Evolutionary conservation across 768 basidiomycete species (phyloP).

Genomic region (Lactarius tabidus): DNA sequence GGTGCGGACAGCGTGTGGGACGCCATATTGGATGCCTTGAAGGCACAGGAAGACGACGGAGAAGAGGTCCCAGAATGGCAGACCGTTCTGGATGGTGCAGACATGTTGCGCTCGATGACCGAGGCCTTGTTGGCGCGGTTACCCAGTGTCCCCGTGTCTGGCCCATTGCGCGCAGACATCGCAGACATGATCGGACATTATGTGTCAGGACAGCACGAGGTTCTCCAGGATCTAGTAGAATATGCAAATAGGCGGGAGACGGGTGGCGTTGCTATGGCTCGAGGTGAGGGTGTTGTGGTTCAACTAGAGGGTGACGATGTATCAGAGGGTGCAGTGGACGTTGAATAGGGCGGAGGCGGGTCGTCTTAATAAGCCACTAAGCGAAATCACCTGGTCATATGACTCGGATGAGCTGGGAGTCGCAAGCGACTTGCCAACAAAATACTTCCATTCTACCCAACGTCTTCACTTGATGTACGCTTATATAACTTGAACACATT

Average conservation of each 20-base stretch:
- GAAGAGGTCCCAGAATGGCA: constrained; percentile 37
- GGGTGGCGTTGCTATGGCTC: constrained; percentile 46
- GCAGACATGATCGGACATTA: constrained; percentile 64
- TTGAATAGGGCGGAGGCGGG: background rate
- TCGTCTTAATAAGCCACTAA: too few species aligned
- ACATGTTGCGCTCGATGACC: constrained; percentile 64
- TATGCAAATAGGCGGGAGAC: constrained; percentile 47
- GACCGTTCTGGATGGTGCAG: constrained; percentile 64
- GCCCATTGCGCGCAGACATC: constrained; percentile 51
- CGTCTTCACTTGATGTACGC: too few species aligned
- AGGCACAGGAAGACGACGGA: constrained; percentile 27
- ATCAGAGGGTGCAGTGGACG: background rate
- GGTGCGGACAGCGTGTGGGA: constrained; percentile 61
- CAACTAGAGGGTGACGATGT: constrained; percentile 40
- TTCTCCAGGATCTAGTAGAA: constrained; percentile 41
- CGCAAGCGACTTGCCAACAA: background rate
- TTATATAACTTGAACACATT: too few species aligned
- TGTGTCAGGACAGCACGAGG: constrained; percentile 38
- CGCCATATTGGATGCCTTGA: constrained; percentile 40
- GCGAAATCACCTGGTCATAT: too few species aligned
- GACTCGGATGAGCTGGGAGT: too few species aligned
- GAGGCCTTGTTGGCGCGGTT: constrained; percentile 46
- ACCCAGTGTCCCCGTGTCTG: constrained; percentile 32
- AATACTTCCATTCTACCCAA: background rate
- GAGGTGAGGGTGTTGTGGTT: constrained; percentile 50